Base-by-base conservation (phyloP, 352 stramenopile genomes). In the Phytophthora sojae region DNA sequence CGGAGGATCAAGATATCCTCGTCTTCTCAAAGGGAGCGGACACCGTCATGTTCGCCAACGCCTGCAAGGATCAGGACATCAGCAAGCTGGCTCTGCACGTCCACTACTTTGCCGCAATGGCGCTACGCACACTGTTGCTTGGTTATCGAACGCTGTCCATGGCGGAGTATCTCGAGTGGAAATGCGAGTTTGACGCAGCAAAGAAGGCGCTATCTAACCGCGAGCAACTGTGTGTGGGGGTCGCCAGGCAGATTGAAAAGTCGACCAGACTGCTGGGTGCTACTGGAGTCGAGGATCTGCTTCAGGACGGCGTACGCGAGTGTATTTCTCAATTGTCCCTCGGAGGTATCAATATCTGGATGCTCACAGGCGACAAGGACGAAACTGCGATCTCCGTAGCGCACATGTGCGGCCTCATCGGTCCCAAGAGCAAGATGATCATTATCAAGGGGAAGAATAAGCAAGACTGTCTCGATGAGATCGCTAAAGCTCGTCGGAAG, bases 311-410 rank as follows among this genome's bases (percentile, higher is more conserved):
- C 14, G 98, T 99, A 1, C 88, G 92, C 39, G 93, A 99, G 61
- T 98, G 96, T 32, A 99, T 99, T 73, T 82, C 96, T 6, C 96
- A 97, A 17, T 82, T 99, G 4, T 93, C 82, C 12, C 92, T 97
- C 17, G 98, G 97, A 37, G 97, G 97, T 0, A 98, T 99, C 45
- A 99, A 99, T 67, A 92, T 99, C 23, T 99, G 97, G 97, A 98
- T 99, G 74, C 89, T 99, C 6, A 99, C 98, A 17, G 98, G 98
- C 14, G 98, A 99, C 71, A 99, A 99, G 74, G 90, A 98, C 53
- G 98, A 99, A 75, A 99, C 98, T 3, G 98, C 98, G 2, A 99
- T 99, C 58, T 99, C 99, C 14, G 99, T 99, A 21, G 98, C 91
- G 5, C 97, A 99, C 57, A 98, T 98, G 64, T 99, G 97, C 29